Evolutionary conservation across 345 rosid species (phyloP).

Genomic region (Corymbia maculata): DNA sequence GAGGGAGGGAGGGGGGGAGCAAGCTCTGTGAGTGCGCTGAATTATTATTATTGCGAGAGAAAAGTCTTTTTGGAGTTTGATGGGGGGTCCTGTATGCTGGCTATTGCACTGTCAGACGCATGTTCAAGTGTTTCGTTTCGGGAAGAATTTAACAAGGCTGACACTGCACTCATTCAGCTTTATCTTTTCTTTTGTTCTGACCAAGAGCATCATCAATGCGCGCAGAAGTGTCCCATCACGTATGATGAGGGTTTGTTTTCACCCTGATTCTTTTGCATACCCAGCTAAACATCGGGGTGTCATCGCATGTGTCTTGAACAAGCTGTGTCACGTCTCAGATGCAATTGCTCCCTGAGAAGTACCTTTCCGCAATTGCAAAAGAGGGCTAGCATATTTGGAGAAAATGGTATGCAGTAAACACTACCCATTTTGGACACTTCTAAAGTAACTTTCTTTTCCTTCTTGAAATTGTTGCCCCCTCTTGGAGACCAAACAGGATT

Average conservation of each 20-base stretch:
- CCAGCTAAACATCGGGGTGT: background rate
- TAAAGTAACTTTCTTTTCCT: background rate
- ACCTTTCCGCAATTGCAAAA: background rate
- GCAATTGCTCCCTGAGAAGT: background rate
- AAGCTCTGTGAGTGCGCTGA: background rate
- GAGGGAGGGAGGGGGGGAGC: background rate
- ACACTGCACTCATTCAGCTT: slow-evolving; percentile 7
- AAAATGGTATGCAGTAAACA: background rate
- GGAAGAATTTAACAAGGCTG: background rate
- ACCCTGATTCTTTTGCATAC: background rate
- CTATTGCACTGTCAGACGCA: background rate
- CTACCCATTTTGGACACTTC: background rate
- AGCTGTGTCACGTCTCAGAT: background rate
- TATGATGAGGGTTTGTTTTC: background rate
- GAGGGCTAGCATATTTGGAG: background rate
- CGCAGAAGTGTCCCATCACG: background rate
- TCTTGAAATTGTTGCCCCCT: background rate
- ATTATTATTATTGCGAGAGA: background rate
- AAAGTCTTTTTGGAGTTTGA: background rate
- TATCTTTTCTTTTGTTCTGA: background rate
- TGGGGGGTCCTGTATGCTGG: background rate
- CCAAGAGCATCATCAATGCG: background rate
- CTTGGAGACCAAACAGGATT: background rate
- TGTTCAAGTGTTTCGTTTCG: background rate
- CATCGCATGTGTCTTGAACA: background rate